Percentiles rank a stretch among this genome's conserved stretches.
Conservation (phyloP, 2,329 filamentous ascomycete genomes). For the Bisporella sp. region DNA sequence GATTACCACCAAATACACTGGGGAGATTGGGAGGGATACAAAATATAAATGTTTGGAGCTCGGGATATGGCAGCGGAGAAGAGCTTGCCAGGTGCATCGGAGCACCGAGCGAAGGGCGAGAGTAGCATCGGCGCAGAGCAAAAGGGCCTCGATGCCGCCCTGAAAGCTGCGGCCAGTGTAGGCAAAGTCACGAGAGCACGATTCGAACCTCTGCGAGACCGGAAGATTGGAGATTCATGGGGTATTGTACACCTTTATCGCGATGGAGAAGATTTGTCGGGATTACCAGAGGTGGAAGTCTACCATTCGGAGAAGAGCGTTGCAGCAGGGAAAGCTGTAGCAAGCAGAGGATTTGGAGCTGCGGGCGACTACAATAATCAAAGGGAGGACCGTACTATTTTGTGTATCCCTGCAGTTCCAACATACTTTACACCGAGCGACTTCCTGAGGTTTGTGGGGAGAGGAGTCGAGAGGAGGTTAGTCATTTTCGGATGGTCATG, state of each 20-base stretch:
- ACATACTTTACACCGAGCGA: conserved; percentile 89
- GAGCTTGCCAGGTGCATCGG: neutral
- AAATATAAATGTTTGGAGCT: too few species aligned
- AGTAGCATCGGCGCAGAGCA: conserved; percentile 5
- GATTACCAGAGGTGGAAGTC: conserved; percentile 42
- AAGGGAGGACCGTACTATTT: conserved; percentile 63
- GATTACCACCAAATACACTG: too few species aligned
- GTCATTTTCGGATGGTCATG: conserved; percentile 90
- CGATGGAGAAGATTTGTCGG: conserved; percentile 68
- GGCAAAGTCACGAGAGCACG: conserved; percentile 71
- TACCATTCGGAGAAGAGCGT: conserved; percentile 8
- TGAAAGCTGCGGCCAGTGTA: conserved; percentile 36
- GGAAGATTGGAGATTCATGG: conserved; percentile 76
- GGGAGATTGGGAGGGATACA: too few species aligned
- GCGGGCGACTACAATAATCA: conserved; percentile 28
- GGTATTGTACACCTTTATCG: conserved; percentile 92
- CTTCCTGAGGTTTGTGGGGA: conserved; percentile 85
- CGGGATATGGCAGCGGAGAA: too few species aligned
- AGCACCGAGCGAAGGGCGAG: conserved; percentile 38
- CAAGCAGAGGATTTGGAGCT: conserved; percentile 20
- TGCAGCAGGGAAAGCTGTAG: conserved; percentile 11
- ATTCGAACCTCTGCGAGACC: conserved; percentile 63
- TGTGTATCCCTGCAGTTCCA: conserved; percentile 92
- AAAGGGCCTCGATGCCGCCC: neutral
- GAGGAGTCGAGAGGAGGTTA: conserved; percentile 76